Evolutionary conservation across 805 yeast species (phyloP).

Genomic region (Kregervanrija delftensis): DNA sequence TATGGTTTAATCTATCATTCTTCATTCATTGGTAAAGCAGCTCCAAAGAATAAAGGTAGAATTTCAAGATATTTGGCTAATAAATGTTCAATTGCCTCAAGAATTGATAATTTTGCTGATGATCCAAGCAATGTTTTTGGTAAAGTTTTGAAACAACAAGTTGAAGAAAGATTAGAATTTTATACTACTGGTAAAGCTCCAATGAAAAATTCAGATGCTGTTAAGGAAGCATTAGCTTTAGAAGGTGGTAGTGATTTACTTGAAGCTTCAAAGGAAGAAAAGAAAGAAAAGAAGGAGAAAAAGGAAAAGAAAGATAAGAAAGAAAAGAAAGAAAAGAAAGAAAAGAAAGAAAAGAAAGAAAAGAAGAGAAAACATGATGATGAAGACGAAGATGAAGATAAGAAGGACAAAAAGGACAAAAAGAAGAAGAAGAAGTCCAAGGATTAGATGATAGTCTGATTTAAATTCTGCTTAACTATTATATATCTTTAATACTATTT

Average conservation of each 20-base stretch:
- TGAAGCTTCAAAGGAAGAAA: slow-evolving; percentile 29
- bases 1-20: slow-evolving; percentile 95
- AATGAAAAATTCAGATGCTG: slow-evolving; percentile 92
- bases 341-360: slow-evolving; percentile 45
- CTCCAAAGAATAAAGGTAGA: slow-evolving; percentile 97
- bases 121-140: slow-evolving; percentile 90
- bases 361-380: slow-evolving; percentile 30
- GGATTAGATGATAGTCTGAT: slow-evolving; percentile 14
- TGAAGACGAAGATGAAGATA: slow-evolving; percentile 30
- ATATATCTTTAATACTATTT: not conserved
- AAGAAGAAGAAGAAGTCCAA: slow-evolving; percentile 18
- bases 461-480: not conserved
- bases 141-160: slow-evolving; percentile 86
- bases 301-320: slow-evolving; percentile 43
- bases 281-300: slow-evolving; percentile 35
- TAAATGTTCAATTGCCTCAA: slow-evolving; percentile 97
- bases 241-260: slow-evolving; percentile 31
- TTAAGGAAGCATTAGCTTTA: slow-evolving; percentile 81
- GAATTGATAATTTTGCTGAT: slow-evolving; percentile 96
- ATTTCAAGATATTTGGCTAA: slow-evolving; percentile 97
- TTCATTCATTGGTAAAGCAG: slow-evolving; percentile 87
- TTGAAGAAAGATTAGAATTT: slow-evolving; percentile 93
- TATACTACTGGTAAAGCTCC: slow-evolving; percentile 96
- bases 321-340: slow-evolving; percentile 41
- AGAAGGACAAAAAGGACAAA: slow-evolving; percentile 23